Evolutionary conservation across 73 alveolate species (phyloP), one percentile per base, ranked within the genome.

Genomic region (Breviolum minutum): DNA sequence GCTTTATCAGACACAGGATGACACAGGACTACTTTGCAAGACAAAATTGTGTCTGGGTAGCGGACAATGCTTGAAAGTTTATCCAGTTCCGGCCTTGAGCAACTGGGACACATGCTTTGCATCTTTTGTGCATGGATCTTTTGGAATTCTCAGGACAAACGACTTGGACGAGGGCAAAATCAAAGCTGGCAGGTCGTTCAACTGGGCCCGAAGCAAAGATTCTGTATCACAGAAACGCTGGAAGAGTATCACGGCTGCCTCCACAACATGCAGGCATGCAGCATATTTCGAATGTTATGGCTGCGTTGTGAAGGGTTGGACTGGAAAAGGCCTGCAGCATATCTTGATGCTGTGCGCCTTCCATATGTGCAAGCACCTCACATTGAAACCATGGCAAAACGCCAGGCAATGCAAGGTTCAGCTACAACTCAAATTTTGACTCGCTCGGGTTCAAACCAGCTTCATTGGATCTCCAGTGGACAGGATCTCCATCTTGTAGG

Each of bases 241-340:
- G 87, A 70, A 89, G 32, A 89, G 87, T 27, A 89, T 48, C 74
- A 71, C 79, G 60, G 96, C 60, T 48, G 96, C 96, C 96, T 89
- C 14, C 83, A 87, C 24, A 11, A 9, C 12, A 63, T 40, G 64
- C 64, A 0, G 0, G 62, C 62, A 26, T 0, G 11, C 22, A 7
- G 7, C 54, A 61, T 48, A 84, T n/a, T 11, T 24, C n/a, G 16
- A 74, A 40, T 40, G 0, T 5, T 17, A 16, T 74, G 16, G 16
- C 48, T 74, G 60, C 29, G 19, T 62, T 30, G 88, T 27, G 27
- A 80, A 48, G 13, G 54, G 66, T 12, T 40, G 54, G 54, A 30
- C 77, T 6, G n/a, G 61, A 63, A 20, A 32, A 13, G 48, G 84
- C 96, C 87, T 89, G 87, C 74, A 89, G 63, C 62, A 89, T 30